Percentiles rank a stretch among this genome's conserved stretches.
Evolutionary conservation across 2,329 filamentous ascomycete species (phyloP).

Genomic region (Zelopaecilomyces penicillatus): DNA sequence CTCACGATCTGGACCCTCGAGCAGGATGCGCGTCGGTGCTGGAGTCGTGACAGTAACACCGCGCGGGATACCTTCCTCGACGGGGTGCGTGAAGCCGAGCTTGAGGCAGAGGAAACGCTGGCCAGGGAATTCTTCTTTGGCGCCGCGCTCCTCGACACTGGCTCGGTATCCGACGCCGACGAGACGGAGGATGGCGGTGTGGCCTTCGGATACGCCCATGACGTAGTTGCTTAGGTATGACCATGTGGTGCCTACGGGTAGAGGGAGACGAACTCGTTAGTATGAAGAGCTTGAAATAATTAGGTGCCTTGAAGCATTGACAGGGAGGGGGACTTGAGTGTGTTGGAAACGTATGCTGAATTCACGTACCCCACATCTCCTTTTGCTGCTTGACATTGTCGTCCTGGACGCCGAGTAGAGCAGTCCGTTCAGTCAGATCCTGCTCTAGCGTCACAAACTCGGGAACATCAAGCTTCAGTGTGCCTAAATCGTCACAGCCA

Average conservation of each 20-base stretch:
- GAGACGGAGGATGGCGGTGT: slow-evolving; percentile 84
- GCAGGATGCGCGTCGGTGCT: slow-evolving; percentile 80
- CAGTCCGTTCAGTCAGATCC: slow-evolving; percentile 54
- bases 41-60: slow-evolving; percentile 83
- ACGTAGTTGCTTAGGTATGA: slow-evolving; percentile 87
- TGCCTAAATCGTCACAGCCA: slow-evolving; percentile 41
- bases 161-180: slow-evolving; percentile 96
- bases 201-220: slow-evolving; percentile 89
- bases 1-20: slow-evolving; percentile 83
- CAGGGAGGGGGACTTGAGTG: not conserved
- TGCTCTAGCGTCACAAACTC: slow-evolving; percentile 66
- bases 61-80: slow-evolving; percentile 75
- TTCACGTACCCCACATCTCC: slow-evolving; percentile 82
- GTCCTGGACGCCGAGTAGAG: slow-evolving; percentile 63
- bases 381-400: slow-evolving; percentile 63
- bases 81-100: slow-evolving; percentile 92
- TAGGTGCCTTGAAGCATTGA: not conserved
- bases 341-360: not conserved
- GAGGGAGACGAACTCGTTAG: no score
- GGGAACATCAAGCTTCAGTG: slow-evolving; percentile 70
- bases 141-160: slow-evolving; percentile 68
- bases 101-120: slow-evolving; percentile 90
- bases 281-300: no score
- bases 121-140: slow-evolving; percentile 66
- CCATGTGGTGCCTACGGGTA: slow-evolving; percentile 66